Conservation (phyloP, 2,329 filamentous ascomycete species). For the Chrysoporthe austroafricana region DNA sequence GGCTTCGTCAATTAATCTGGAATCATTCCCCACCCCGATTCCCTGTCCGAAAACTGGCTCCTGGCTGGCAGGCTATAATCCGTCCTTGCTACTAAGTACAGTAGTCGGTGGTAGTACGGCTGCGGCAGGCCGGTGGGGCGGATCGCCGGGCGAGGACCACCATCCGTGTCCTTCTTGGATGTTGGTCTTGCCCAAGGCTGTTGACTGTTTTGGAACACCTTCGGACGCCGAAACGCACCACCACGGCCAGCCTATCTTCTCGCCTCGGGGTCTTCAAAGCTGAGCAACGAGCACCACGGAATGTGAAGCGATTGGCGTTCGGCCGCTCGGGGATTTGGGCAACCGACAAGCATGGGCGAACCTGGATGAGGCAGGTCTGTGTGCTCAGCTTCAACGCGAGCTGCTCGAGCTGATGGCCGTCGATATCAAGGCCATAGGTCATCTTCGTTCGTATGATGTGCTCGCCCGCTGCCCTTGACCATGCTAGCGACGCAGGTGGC, state of each 20-base stretch:
- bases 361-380: slow-evolving; percentile 13
- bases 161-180: slow-evolving; percentile 14
- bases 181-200: not conserved
- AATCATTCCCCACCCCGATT: slow-evolving; percentile 2
- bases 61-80: not conserved
- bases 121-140: slow-evolving; percentile 25
- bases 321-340: slow-evolving; percentile 18
- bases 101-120: slow-evolving; percentile 6
- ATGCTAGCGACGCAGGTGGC: not conserved
- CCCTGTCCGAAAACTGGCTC: not conserved
- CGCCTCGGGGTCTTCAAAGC: slow-evolving; percentile 5
- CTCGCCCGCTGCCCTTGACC: not conserved
- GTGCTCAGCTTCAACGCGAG: not conserved
- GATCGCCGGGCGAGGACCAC: slow-evolving; percentile 20
- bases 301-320: slow-evolving; percentile 5
- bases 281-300: not conserved
- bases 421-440: not conserved
- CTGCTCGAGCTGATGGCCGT: not conserved
- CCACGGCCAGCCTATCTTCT: not conserved
- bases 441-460: not conserved
- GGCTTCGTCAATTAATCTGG: slow-evolving; percentile 15
- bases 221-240: slow-evolving; percentile 22
- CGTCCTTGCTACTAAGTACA: not conserved
- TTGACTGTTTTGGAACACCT: slow-evolving; percentile 2
- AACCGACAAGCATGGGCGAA: slow-evolving; percentile 3